phyloP scores from a whole-genome alignment of 2,329 filamentous ascomycete genomes.

The Botrytis elliptica region DNA sequence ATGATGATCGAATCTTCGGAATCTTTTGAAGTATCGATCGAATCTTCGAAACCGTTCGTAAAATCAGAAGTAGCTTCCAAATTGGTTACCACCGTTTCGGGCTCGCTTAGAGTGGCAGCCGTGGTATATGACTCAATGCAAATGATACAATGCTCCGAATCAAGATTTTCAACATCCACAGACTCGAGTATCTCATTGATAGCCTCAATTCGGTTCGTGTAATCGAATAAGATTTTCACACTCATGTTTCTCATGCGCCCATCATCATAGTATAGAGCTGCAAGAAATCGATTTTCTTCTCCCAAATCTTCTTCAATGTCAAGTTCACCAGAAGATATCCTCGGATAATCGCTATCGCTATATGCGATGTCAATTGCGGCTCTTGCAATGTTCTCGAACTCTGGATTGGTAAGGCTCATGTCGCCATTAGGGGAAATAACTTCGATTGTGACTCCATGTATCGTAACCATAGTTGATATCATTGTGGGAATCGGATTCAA shows the following conservation, averaged over 20 bases:
- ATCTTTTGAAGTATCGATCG: neutral
- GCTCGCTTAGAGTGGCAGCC: neutral
- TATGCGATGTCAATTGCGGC: neutral
- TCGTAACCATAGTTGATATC: neutral
- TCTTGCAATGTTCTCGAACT: neutral
- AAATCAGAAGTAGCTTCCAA: neutral
- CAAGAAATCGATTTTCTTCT: neutral
- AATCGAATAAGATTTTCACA: too few relatives aligned
- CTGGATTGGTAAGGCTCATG: neutral
- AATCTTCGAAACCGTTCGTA: neutral
- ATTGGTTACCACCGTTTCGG: neutral
- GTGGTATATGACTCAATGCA: neutral
- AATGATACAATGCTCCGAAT: neutral
- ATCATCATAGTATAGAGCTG: neutral
- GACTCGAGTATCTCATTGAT: fast-evolving
- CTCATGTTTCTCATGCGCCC: neutral
- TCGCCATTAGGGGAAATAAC: neutral
- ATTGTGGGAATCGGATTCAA: too few relatives aligned
- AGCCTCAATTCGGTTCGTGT: neutral
- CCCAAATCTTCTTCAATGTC: too few relatives aligned
- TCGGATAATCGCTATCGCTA: neutral
- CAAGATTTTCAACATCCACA: neutral
- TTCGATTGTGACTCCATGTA: neutral
- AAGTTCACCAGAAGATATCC: neutral
- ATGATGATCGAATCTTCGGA: neutral